Evolutionary conservation across 805 yeast species (phyloP).

Genomic region (Lachancea thermotolerans): DNA sequence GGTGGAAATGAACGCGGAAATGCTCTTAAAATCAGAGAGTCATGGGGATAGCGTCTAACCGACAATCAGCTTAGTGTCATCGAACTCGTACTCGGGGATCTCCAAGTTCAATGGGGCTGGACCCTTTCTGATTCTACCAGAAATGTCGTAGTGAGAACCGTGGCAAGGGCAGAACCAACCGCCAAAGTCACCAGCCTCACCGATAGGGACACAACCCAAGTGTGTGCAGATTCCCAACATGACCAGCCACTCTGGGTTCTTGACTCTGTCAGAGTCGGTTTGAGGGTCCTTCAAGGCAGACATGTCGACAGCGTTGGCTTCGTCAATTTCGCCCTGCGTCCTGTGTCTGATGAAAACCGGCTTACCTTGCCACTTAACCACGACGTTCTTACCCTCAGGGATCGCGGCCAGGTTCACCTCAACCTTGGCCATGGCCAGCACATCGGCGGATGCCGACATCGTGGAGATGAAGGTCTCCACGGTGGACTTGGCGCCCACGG

Average conservation of each 20-base stretch:
- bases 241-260: slow-evolving; percentile 96
- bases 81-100: slow-evolving; percentile 86
- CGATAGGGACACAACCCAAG: slow-evolving; percentile 99
- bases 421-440: slow-evolving; percentile 98
- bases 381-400: slow-evolving; percentile 96
- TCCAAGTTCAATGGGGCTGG: slow-evolving; percentile 99
- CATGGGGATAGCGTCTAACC: slow-evolving; percentile 49
- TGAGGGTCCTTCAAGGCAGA: slow-evolving; percentile 87
- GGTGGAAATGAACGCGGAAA: not conserved
- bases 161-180: slow-evolving; percentile 99
- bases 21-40: not conserved
- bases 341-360: slow-evolving; percentile 99
- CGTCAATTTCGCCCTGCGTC: slow-evolving; percentile 85
- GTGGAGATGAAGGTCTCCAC: slow-evolving; percentile 88
- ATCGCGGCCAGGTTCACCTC: slow-evolving; percentile 90
- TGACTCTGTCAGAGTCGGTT: slow-evolving; percentile 85
- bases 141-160: slow-evolving; percentile 99
- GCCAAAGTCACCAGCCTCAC: slow-evolving; percentile 99
- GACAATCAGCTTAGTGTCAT: slow-evolving; percentile 74
- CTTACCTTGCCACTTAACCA: slow-evolving; percentile 99
- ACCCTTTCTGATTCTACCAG: slow-evolving; percentile 99
- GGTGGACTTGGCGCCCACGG: slow-evolving; percentile 94
- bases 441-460: slow-evolving; percentile 98
- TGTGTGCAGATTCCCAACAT: slow-evolving; percentile 99
- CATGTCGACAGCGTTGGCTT: slow-evolving; percentile 82